Evolutionary conservation across 208 protist genomes (phyloP), one percentile per base, ranked within the genome.

Genomic region (Trypanosoma melophagium): DNA sequence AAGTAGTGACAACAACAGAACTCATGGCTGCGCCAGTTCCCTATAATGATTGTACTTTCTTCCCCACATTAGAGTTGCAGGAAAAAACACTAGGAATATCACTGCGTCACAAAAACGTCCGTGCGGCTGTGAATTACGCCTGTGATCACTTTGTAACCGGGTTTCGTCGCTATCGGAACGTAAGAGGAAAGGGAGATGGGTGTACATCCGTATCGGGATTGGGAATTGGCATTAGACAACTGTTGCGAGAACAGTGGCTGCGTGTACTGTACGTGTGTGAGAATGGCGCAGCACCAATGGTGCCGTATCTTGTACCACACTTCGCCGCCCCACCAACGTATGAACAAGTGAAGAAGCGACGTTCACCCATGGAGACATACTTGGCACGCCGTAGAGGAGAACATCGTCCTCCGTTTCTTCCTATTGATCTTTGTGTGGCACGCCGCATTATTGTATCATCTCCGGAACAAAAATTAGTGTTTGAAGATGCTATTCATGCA

Each of bases 401-500:
- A 17, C 56, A 40, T 1, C 13, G 52, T 16, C 81, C 83, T 38
- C 77, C 70, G 0, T 17, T 40, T 12, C 51, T 87, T 41, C 50
- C 79, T n/a, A 84, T 95, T 59, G 84, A 90, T 58, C 55, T 77
- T 7, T 63, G 67, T 12, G 59, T 86, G 28, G 69, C 84, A 16
- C 71, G 76, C 31, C 61, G 76, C 51, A 68, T 91, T 12, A 70
- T 95, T 0, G 45, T 78, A 53, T 61, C 76, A 16, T 83, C 89
- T 12, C 86, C 89, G 10, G 84, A 91, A 57, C 71, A 70, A 8
- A 75, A 76, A 44, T 68, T 95, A 40, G 73, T 95, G 4, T 66
- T 83, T 42, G 69, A 79, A 54, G 89, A 95, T 65, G 86, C 86
- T 8, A 53, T 91, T 19, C 82, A 91, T 54, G 81, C 84, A 22